These are phyloP conservation scores for Cercophora sp. DNA, from an alignment of 495 filamentous ascomycete genomes.

Conservation along the genomic window DNA sequence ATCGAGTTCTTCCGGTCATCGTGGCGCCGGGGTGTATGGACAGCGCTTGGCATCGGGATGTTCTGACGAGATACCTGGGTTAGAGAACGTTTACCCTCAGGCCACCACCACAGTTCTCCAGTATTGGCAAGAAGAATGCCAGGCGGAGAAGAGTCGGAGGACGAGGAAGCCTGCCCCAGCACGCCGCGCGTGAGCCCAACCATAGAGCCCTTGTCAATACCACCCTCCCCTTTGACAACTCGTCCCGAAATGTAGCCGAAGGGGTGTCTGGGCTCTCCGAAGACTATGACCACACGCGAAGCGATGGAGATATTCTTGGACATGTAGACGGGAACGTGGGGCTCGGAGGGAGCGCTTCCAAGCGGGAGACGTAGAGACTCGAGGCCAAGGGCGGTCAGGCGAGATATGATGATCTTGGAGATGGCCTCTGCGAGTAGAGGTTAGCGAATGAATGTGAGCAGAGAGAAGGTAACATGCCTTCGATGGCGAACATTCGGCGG, in stretches of 20 bases:
- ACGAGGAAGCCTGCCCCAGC: conserved; percentile 28
- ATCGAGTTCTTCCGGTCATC: conserved; percentile 51
- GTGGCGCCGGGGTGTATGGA: conserved; percentile 39
- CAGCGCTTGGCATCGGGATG: conserved; percentile 52
- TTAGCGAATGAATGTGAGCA: neutral
- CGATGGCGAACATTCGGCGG: conserved; percentile 63
- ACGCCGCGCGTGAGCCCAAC: conserved; percentile 57
- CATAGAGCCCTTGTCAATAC: conserved; percentile 63
- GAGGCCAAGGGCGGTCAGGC: conserved; percentile 57
- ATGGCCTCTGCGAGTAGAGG: conserved; percentile 52
- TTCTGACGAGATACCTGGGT: conserved; percentile 48
- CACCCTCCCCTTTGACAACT: conserved; percentile 49
- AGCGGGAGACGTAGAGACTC: conserved; percentile 57
- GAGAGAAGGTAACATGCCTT: conserved; percentile 48
- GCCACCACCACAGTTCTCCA: conserved; percentile 67
- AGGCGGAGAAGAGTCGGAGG: conserved; percentile 28
- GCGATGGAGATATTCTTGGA: conserved; percentile 51
- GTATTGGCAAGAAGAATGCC: conserved; percentile 68
- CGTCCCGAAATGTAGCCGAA: conserved; percentile 73
- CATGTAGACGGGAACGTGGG: conserved; percentile 66
- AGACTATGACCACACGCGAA: conserved; percentile 66
- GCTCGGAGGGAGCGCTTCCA: conserved; percentile 35
- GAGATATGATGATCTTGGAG: conserved; percentile 53
- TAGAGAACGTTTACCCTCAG: conserved; percentile 51
- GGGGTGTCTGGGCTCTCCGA: conserved; percentile 67